Evolutionary conservation across 768 basidiomycete genomes (phyloP), one percentile per base, ranked within the genome.

Genomic region (Kwoniella newhampshirensis): DNA sequence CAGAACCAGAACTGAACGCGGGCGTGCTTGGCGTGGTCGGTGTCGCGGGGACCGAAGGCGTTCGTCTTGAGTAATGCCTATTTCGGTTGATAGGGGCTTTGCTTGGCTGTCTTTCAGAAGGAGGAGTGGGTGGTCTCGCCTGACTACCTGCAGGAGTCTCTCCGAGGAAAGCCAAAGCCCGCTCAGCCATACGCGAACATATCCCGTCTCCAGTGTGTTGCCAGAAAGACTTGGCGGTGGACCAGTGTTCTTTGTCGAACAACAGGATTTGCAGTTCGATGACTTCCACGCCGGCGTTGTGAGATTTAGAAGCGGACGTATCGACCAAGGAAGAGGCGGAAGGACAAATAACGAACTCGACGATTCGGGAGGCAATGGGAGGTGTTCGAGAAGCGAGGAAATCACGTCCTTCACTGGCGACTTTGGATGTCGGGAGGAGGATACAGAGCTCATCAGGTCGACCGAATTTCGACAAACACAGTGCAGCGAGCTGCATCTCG

Each of bases 141-240:
- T 48, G 48, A 26, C 39, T 42, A 12, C 64, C 65, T 15, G 75
- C 72, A 8, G 75, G 71, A 8, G 65, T 61, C 26, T 82, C 82
- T 0, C 85, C 82, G 1, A 92, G 80, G 66, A 90, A 79, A 26
- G 84, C 80, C 40, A 98, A 80, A 70, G 88, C 91, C 55, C 84
- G 81, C 57, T 92, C 91, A 3, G 91, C 91, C 18, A 87, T 78
- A 6, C 94, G 85, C 59, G 89, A 91, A 2, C 88, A 91, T 37
- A 99, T 86, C 1, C 93, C 92, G 57, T 87, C 79, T 0, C 94
- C 94, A 0, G 87, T 85, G 73, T 97, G 94, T 65, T 97, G 93
- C 94, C 94, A 98, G 77, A 93, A 97, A 74, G 91, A 82, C 73
- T 89, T 94, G 7, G 89, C 91, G 6, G 86, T 73, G 8, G 81